Base-by-base conservation (phyloP, 2,329 filamentous ascomycete species). In the Dothideomycetidae sp. region DNA sequence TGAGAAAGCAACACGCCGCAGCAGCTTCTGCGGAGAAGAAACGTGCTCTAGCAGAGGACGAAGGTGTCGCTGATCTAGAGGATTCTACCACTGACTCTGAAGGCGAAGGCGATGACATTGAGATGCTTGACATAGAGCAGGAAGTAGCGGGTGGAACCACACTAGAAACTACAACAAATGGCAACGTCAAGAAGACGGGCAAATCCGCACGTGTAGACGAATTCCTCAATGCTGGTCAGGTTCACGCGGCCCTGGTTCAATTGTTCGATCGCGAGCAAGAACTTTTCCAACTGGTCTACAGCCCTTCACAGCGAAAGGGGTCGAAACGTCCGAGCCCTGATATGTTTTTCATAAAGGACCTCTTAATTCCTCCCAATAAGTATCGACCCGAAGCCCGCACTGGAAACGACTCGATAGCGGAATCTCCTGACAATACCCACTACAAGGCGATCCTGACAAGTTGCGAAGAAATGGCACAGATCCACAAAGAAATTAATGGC, bases 311-410 rank as follows among this genome's bases (percentile, higher is more conserved):
- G 3, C 52, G 57, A n/a, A 72, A 68, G 39, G 60, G 66, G n/a
- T 40, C 21, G 5, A 43, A 26, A 60, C 63, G 63, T 12, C 64
- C 84, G n/a, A 75, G 66, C 2, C 73, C 83, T 1, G 81, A 93
- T 47, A 93, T 96, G 77, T 96, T 98, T 61, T 98, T 98, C 61
- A 67, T 96, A 40, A 77, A 81, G 40, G 78, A 76, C 23, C 65
- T 98, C 36, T 66, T 96, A 10, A 84, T 98, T 0, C 85, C 92
- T 2, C 90, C 90, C 2, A 98, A 93, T 55, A 80, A 78, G 49
- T 98, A 80, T 57, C 77, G 90, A 29, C 86, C 90, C 10, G 84
- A 92, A 55, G 83, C 85, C 7, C 72, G 75, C 42, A 86, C 82
- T 18, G 83, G 84, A 31, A 73, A 79, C 23, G 76, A 79, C 30